These are phyloP conservation scores for Candida tammaniensis DNA, from an alignment of 805 yeast genomes.

Conservation along the genomic window DNA sequence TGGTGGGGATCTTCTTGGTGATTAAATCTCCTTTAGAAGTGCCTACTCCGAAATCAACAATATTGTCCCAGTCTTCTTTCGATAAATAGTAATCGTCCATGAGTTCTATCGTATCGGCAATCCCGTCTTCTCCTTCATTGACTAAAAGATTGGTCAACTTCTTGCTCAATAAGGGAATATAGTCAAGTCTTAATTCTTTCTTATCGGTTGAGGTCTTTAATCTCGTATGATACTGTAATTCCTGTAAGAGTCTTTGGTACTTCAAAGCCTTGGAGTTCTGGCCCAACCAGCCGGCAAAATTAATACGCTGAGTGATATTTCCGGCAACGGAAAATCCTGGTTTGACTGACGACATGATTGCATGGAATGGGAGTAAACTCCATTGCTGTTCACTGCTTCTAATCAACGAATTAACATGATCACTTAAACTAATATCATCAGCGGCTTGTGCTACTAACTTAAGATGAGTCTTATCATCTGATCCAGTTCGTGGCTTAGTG, in stretches of 20 bases:
- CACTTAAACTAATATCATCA: conserved; percentile 81
- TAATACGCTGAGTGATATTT: conserved; percentile 60
- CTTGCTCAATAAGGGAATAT: conserved; percentile 62
- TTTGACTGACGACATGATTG: conserved; percentile 75
- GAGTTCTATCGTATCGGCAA: conserved; percentile 59
- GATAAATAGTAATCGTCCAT: conserved; percentile 87
- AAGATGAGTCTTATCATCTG: conserved; percentile 51
- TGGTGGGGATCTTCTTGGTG: conserved; percentile 65
- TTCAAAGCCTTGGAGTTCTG: conserved; percentile 84
- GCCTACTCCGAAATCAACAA: conserved; percentile 83
- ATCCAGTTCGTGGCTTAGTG: conserved; percentile 54
- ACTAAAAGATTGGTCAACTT: conserved; percentile 59
- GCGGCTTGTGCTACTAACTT: conserved; percentile 74
- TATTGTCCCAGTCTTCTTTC: conserved; percentile 87
- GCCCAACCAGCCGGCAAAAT: conserved; percentile 86
- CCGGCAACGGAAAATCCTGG: conserved; percentile 81
- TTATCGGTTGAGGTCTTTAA: conserved; percentile 76
- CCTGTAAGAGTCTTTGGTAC: conserved; percentile 75
- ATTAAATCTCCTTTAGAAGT: conserved; percentile 32
- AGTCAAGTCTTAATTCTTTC: conserved; percentile 69
- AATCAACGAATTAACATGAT: conserved; percentile 74
- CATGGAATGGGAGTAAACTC: conserved; percentile 91
- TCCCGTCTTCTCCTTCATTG: conserved; percentile 56
- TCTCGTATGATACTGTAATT: conserved; percentile 83
- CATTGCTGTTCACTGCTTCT: conserved; percentile 92